Conservation (phyloP, 2,329 filamentous ascomycete species). For the Emmonsiellopsis sp. region DNA sequence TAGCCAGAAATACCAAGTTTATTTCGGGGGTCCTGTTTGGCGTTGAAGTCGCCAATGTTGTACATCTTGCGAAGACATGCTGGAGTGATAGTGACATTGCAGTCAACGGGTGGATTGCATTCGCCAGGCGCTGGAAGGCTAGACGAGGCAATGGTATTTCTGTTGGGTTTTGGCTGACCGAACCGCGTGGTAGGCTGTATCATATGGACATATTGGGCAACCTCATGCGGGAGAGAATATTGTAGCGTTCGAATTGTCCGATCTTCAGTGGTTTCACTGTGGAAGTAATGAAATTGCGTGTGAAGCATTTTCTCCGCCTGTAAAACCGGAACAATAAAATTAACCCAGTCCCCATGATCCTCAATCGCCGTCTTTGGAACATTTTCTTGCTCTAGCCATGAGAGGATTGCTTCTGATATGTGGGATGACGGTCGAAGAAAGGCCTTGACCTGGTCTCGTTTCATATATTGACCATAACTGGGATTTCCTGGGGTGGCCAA, state of each 20-base stretch:
- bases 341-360: constrained; percentile 53
- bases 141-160: constrained; percentile 23
- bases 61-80: constrained; percentile 44
- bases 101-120: constrained; percentile 20
- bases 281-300: constrained; percentile 50
- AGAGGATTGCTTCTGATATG: constrained; percentile 41
- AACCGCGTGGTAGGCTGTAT: constrained; percentile 60
- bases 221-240: constrained; percentile 52
- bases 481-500: constrained; percentile 53
- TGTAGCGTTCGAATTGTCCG: constrained; percentile 46
- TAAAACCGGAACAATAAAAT: constrained; percentile 34
- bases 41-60: constrained; percentile 34
- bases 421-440: constrained; percentile 45
- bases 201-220: constrained; percentile 49
- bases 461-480: constrained; percentile 54
- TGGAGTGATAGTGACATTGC: constrained; percentile 37
- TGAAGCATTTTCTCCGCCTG: constrained; percentile 48
- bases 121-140: constrained; percentile 9
- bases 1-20: constrained; percentile 41
- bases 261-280: constrained; percentile 33
- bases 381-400: constrained; percentile 48
- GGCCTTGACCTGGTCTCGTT: constrained; percentile 48
- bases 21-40: constrained; percentile 28
- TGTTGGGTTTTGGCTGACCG: constrained; percentile 40
- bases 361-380: constrained; percentile 39